Evolutionary conservation across 169 alveolate species (phyloP).

Genomic region (Eimeria falciformis): DNA sequence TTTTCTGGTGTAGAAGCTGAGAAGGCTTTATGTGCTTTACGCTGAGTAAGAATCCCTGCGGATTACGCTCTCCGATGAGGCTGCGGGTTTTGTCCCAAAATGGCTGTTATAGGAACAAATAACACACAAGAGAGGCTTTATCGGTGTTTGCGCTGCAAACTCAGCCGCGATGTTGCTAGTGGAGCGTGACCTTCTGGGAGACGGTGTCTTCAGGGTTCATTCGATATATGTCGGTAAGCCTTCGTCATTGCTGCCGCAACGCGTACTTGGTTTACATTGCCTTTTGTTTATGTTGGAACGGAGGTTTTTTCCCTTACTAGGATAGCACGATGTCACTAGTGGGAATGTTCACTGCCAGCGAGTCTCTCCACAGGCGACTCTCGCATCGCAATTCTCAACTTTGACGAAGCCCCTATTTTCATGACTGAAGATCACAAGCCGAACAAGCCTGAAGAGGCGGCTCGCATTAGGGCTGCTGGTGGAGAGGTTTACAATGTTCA

Average conservation of each 20-base stretch:
- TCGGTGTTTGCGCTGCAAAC: not conserved
- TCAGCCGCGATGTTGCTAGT: slow-evolving; percentile 8
- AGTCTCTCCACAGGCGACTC: slow-evolving; percentile 3
- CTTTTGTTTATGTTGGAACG: no score
- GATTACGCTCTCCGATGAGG: no score
- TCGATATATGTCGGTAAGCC: slow-evolving; percentile 15
- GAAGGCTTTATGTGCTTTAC: not conserved
- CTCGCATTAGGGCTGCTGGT: not conserved
- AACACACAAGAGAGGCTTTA: not conserved
- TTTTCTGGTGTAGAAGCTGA: not conserved
- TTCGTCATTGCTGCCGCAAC: no score
- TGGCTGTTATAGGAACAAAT: no score
- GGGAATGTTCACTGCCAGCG: not conserved
- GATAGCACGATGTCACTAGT: no score
- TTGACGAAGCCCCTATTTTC: not conserved
- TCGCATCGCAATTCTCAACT: not conserved
- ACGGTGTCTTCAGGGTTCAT: not conserved
- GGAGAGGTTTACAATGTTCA: not conserved
- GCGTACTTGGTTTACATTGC: no score
- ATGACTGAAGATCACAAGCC: slow-evolving; percentile 11
- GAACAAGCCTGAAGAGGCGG: not conserved
- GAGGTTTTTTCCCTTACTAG: no score
- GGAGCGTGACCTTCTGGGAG: not conserved
- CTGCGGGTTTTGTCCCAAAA: no score
- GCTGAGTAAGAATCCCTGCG: no score